Evolutionary conservation across 2,329 filamentous ascomycete species (phyloP), one percentile per base, ranked within the genome.

Genomic region (Verticillium isaacii): DNA sequence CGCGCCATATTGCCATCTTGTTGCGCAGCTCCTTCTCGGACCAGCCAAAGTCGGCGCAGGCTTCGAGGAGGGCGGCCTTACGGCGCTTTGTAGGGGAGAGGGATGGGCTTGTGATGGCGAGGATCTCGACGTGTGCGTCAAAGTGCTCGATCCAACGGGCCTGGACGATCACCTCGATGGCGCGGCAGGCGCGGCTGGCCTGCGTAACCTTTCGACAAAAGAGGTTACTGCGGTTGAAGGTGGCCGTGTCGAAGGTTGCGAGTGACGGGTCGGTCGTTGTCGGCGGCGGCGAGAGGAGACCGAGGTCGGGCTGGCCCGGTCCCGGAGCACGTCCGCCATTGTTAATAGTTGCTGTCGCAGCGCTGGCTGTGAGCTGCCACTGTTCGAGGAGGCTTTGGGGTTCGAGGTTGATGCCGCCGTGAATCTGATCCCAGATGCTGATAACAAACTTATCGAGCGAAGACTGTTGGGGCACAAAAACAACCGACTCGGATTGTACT

Each of bases 91-190:
- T 77, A 0, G 74, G 71, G 0, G 79, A 80, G 1, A 78, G 69
- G 8, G 74, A 69, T 11, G 77, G 74, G 25, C 75, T 72, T 3
- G 74, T 72, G n/a, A 73, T 67, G 17, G 70, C 71, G 17, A 80
- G 73, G 19, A 75, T 71, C 15, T 76, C 74, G 9, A 83, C 77
- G 61, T 83, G 79, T 2, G 80, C 76, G 60, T 84, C 79, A 65
- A 83, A 85, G 37, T 81, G 78, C 66, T 85, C 81, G 2, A 83
- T 74, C 83, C 83, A 86, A 34, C 81, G 78, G 5, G 83, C 82
- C 66, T 85, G 83, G 2, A 85, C 80, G 29, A 85, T 82, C 62
- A 85, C 82, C 68, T 85, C 83, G n/a, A 85, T 73, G 1, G 82
- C 82, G n/a, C 83, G 74, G 60, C 79, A 83, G 1, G 82, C 80